These are phyloP conservation scores for Carex sylvatica DNA, from an alignment of 202 grass and related monocot species.

Conservation along the genomic window DNA sequence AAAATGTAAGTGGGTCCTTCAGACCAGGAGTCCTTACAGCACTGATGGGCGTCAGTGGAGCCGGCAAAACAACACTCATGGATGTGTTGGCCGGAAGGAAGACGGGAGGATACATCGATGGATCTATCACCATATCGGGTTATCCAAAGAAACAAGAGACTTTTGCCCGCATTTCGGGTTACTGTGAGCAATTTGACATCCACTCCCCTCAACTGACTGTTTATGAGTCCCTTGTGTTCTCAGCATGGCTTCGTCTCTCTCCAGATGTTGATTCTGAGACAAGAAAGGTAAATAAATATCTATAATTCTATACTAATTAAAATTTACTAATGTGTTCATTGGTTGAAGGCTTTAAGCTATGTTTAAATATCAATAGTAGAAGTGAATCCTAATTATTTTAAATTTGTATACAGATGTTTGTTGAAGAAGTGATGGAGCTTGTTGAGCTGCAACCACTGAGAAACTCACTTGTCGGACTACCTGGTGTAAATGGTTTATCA, in stretches of 20 bases:
- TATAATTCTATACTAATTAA: neutral
- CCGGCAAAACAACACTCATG: slow-evolving; percentile 88
- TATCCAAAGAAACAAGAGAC: slow-evolving; percentile 92
- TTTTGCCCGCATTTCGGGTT: slow-evolving; percentile 85
- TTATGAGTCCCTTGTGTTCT: slow-evolving; percentile 74
- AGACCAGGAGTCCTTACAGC: slow-evolving; percentile 82
- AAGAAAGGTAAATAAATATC: slow-evolving; percentile 47
- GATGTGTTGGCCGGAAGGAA: slow-evolving; percentile 92
- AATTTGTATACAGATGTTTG: slow-evolving; percentile 59
- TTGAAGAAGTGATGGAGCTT: slow-evolving; percentile 87
- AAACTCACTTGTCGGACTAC: slow-evolving; percentile 74
- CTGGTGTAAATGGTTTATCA: slow-evolving; percentile 91
- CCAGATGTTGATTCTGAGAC: slow-evolving; percentile 50
- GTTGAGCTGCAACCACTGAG: slow-evolving; percentile 68
- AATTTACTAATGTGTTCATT: neutral
- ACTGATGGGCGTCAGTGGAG: slow-evolving; percentile 89
- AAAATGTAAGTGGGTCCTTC: slow-evolving; percentile 83
- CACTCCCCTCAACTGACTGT: slow-evolving; percentile 85
- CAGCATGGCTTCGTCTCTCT: slow-evolving; percentile 77
- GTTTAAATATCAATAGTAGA: neutral
- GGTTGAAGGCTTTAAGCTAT: neutral
- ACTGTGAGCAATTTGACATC: slow-evolving; percentile 89
- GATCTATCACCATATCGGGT: slow-evolving; percentile 68
- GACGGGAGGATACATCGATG: slow-evolving; percentile 80
- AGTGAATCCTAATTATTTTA: neutral